phyloP scores from a whole-genome alignment of 495 filamentous ascomycete species.

The Umbilicaria muhlenbergii region DNA sequence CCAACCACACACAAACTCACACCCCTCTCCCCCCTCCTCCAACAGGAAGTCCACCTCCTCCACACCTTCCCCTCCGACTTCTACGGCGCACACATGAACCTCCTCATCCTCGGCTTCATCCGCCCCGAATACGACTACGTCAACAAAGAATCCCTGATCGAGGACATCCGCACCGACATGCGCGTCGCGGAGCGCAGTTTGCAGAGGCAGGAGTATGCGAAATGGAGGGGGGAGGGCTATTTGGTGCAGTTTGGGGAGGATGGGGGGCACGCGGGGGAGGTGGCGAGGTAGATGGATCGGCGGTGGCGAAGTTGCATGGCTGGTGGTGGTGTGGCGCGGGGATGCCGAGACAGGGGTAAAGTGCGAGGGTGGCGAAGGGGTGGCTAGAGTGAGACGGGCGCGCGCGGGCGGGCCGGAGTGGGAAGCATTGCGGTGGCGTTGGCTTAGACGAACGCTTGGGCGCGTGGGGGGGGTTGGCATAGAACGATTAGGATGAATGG shows the following conservation, averaged over 20 bases:
- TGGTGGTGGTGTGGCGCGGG: no score
- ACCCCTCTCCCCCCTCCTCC: conserved; percentile 8
- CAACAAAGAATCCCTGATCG: conserved; percentile 62
- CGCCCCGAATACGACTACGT: conserved; percentile 82
- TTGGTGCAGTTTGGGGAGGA: conserved; percentile 8
- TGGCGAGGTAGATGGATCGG: conserved; percentile 5
- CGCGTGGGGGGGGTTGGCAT: no score
- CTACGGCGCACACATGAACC: conserved; percentile 63
- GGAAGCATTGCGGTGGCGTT: no score
- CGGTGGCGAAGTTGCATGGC: not conserved
- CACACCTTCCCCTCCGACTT: conserved; percentile 60
- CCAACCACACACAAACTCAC: not conserved
- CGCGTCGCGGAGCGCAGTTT: conserved; percentile 67
- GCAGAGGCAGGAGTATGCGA: conserved; percentile 46
- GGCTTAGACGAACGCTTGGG: no score
- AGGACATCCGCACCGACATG: conserved; percentile 80
- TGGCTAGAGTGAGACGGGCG: no score
- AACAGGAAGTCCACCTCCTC: conserved; percentile 76
- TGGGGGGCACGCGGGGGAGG: conserved; percentile 6
- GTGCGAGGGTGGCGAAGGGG: no score
- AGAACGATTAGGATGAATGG: no score
- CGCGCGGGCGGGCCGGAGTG: no score
- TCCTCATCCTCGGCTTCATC: conserved; percentile 74
- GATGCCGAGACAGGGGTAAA: no score
- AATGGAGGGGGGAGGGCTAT: conserved; percentile 33